These are phyloP conservation scores for Cylindrotheca fusiformis DNA, from an alignment of 108 stramenopile species.

Conservation along the genomic window DNA sequence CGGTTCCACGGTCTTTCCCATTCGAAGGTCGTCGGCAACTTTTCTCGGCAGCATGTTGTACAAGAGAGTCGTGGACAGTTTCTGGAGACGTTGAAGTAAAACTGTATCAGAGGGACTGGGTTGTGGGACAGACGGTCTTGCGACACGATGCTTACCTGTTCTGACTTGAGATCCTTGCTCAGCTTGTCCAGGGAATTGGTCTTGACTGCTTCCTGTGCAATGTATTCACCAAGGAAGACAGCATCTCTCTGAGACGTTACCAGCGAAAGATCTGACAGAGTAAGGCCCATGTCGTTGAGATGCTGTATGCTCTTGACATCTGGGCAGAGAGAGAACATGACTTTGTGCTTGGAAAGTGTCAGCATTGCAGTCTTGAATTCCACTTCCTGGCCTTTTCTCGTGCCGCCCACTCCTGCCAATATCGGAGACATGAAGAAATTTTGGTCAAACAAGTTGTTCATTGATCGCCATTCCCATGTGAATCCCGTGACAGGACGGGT, in stretches of 20 bases:
- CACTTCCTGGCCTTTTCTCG: neutral
- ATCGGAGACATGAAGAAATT: constrained; percentile 22
- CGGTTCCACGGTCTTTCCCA: constrained; percentile 32
- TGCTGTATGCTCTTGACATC: constrained; percentile 39
- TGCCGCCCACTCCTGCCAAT: neutral
- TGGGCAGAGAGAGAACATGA: constrained; percentile 34
- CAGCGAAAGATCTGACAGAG: constrained; percentile 40
- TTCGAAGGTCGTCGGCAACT: constrained; percentile 4
- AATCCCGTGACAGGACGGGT: neutral
- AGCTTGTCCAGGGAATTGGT: constrained; percentile 10
- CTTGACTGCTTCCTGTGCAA: constrained; percentile 24
- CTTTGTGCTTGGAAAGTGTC: constrained; percentile 10
- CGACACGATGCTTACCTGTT: too few relatives aligned
- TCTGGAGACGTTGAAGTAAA: too few relatives aligned
- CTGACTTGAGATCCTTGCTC: constrained; percentile 22
- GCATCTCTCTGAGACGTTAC: constrained; percentile 19
- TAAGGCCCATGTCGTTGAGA: constrained; percentile 31
- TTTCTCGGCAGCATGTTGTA: constrained; percentile 1
- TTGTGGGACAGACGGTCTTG: too few relatives aligned
- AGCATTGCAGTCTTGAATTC: constrained; percentile 32
- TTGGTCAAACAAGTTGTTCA: constrained; percentile 38
- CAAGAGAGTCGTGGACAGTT: constrained; percentile 31
- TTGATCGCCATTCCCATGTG: constrained; percentile 25
- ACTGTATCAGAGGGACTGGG: too few relatives aligned
- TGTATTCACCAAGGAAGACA: constrained; percentile 43